Conservation (phyloP, 106 monocot genomes). For the Triglochin maritima region DNA sequence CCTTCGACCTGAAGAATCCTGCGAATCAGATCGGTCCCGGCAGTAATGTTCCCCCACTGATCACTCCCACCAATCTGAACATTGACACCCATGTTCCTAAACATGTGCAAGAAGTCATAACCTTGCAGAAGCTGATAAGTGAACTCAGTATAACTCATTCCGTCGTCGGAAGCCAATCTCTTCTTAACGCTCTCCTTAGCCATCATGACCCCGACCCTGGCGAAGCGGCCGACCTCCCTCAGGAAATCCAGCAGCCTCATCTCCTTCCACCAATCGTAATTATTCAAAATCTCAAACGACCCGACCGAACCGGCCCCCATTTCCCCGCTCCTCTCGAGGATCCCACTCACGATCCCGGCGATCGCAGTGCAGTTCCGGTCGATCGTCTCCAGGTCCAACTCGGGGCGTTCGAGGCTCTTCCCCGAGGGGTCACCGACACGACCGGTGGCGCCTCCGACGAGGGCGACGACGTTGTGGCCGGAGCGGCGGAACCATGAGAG, state of each 20-base stretch:
- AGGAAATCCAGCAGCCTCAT: constrained; percentile 68
- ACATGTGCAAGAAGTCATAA: constrained; percentile 77
- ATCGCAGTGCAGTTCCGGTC: constrained; percentile 47
- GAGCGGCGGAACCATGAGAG: constrained; percentile 79
- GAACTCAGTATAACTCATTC: constrained; percentile 92
- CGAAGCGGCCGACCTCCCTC: constrained; percentile 60
- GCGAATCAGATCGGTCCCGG: constrained; percentile 82
- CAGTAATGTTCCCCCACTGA: constrained; percentile 95
- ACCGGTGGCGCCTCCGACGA: constrained; percentile 84
- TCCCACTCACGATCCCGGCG: constrained; percentile 21
- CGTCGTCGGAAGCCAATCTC: constrained; percentile 68
- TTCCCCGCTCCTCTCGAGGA: constrained; percentile 21
- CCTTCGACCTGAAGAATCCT: constrained; percentile 78
- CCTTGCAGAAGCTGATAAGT: constrained; percentile 94
- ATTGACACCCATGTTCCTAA: constrained; percentile 78
- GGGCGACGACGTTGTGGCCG: constrained; percentile 57
- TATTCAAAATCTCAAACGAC: constrained; percentile 49
- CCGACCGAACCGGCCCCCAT: neutral
- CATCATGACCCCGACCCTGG: constrained; percentile 85
- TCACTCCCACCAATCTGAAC: constrained; percentile 96
- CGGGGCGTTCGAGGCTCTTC: constrained; percentile 70
- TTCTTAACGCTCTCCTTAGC: constrained; percentile 94
- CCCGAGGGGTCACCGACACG: constrained; percentile 91
- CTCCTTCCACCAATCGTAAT: constrained; percentile 85
- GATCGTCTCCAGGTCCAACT: constrained; percentile 44